A percentile compares a stretch with the other conserved stretches of the same genome.
These are phyloP conservation scores for Klebsormidium nitens DNA, from an alignment of 139 green algal genomes.

Conservation along the genomic window DNA sequence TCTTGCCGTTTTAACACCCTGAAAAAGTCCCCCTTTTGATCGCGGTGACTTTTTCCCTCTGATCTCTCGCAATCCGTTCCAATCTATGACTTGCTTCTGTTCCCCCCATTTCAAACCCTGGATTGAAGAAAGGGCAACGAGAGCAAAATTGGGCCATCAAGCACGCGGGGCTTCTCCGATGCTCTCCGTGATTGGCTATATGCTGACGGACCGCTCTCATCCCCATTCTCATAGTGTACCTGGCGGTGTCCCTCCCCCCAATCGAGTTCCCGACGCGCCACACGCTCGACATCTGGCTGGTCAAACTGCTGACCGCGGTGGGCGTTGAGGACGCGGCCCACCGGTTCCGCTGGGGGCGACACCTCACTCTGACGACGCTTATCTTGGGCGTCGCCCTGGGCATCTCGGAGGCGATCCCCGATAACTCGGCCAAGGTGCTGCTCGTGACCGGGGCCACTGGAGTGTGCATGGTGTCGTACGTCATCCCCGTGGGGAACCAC, in stretches of 20 bases:
- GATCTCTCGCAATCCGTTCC: no score
- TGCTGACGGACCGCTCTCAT: no score
- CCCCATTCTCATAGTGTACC: slow-evolving; percentile 22
- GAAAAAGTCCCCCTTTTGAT: no score
- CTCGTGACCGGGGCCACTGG: slow-evolving; percentile 60
- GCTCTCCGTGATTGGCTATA: no score
- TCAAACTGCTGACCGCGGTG: background rate
- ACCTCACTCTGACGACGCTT: slow-evolving; percentile 1
- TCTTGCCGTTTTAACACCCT: no score
- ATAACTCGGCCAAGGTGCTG: slow-evolving; percentile 53
- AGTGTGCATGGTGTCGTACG: slow-evolving; percentile 61
- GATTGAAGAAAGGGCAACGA: no score
- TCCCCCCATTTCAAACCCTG: no score
- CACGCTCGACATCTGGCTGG: background rate
- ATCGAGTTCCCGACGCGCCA: slow-evolving; percentile 21
- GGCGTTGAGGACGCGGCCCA: no score
- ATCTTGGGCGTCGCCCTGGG: slow-evolving; percentile 23
- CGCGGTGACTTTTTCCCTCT: no score
- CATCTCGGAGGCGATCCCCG: slow-evolving; percentile 38
- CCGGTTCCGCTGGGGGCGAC: background rate
- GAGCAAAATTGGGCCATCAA: no score
- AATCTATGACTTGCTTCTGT: no score
- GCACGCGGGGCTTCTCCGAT: no score
- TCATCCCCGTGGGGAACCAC: slow-evolving; percentile 52
- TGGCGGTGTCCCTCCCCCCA: slow-evolving; percentile 2